Evolutionary conservation across 805 yeast species (phyloP).

Genomic region (Hanseniaspora mollemarum): DNA sequence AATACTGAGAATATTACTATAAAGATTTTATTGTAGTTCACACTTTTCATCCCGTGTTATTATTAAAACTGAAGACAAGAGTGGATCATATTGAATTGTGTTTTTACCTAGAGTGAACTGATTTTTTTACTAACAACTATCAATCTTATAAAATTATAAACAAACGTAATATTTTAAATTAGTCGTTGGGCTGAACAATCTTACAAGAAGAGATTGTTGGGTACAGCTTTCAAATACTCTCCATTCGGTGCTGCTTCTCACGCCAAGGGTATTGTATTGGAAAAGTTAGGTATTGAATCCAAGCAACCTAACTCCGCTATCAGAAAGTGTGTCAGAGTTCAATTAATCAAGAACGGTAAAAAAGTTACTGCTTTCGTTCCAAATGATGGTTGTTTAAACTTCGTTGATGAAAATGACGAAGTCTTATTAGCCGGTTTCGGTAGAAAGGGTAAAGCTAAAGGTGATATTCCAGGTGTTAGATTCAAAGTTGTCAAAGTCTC

Average conservation of each 20-base stretch:
- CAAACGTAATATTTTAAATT: constrained; percentile 23
- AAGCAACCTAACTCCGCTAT: constrained; percentile 99
- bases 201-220: constrained; percentile 97
- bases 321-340: constrained; percentile 99
- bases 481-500: constrained; percentile 99
- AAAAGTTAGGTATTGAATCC: constrained; percentile 99
- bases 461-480: constrained; percentile 99
- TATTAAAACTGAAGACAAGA: neutral
- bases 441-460: constrained; percentile 99
- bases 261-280: constrained; percentile 99
- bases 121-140: neutral
- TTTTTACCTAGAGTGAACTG: neutral
- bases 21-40: no score
- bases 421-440: constrained; percentile 99
- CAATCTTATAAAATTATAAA: neutral
- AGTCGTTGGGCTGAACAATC: constrained; percentile 98
- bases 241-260: constrained; percentile 99
- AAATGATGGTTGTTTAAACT: constrained; percentile 99
- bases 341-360: constrained; percentile 99
- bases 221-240: constrained; percentile 99
- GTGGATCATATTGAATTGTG: no score
- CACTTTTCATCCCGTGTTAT: neutral
- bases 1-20: no score
- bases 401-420: constrained; percentile 99
- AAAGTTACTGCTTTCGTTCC: constrained; percentile 99